These are phyloP conservation scores for Fonsecaea pedrosoi DNA, from an alignment of 2,329 filamentous ascomycete species.

Conservation along the genomic window DNA sequence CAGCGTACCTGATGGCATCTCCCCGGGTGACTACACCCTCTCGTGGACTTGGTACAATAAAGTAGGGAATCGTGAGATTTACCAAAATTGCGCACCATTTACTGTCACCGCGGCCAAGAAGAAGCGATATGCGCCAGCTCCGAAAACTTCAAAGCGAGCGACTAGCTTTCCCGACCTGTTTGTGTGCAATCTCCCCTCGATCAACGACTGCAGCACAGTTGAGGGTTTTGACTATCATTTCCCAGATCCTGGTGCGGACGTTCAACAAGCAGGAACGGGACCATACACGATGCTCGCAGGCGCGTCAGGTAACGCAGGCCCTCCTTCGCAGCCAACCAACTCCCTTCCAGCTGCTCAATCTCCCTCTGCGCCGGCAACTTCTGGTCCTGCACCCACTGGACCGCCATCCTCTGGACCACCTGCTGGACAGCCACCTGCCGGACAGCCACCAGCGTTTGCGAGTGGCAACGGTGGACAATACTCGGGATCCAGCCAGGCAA, in stretches of 20 bases:
- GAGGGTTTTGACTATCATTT: constrained; percentile 67
- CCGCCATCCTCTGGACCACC: constrained; percentile 6
- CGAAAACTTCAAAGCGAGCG: constrained; percentile 38
- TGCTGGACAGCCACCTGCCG: background rate
- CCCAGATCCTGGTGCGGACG: constrained; percentile 68
- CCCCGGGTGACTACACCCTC: constrained; percentile 77
- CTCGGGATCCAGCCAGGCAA: background rate
- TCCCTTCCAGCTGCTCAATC: constrained; percentile 18
- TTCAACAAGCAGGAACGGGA: constrained; percentile 49
- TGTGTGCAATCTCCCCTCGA: constrained; percentile 68
- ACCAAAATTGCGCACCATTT: constrained; percentile 92
- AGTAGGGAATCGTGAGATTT: constrained; percentile 91
- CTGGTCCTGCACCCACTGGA: background rate
- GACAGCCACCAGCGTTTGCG: constrained; percentile 10
- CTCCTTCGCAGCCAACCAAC: constrained; percentile 29
- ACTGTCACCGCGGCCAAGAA: constrained; percentile 62
- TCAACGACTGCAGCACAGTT: constrained; percentile 61
- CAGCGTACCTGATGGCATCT: constrained; percentile 73
- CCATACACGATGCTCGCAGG: constrained; percentile 37
- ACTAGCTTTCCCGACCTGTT: constrained; percentile 75
- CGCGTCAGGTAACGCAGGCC: constrained; percentile 36
- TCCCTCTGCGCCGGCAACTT: constrained; percentile 5
- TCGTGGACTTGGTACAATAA: constrained; percentile 97
- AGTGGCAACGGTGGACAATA: constrained; percentile 8
- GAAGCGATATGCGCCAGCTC: constrained; percentile 50